Evolutionary conservation across 2,329 filamentous ascomycete genomes (phyloP), one percentile per base, ranked within the genome.

Genomic region (Diaporthe vaccinii): DNA sequence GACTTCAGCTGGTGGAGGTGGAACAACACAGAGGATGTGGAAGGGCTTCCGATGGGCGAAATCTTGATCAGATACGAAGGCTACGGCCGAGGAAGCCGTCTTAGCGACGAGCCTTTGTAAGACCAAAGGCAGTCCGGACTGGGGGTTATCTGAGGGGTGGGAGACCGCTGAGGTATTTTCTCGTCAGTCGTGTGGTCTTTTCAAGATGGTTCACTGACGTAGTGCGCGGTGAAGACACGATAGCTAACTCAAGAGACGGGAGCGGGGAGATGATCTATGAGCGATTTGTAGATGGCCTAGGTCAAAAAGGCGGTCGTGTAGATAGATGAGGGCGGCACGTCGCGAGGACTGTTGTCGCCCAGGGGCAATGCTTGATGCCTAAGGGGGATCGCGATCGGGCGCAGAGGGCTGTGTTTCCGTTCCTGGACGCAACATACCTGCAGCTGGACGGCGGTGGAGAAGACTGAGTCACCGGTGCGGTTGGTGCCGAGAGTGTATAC

Each of bases 11-110:
- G 85, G 79, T 82, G 91, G 91, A 83, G 91, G 91, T 76, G 91
- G 91, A 78, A 89, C 87, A 74, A 86, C 87, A 90, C 92, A 92
- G 89, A 92, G 90, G 85, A 91, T 92, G 86, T 92, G 90, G 79
- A 89, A 88, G 81, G 89, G 88, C 85, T 91, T 89, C 84, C 89
- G 87, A 84, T 91, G 86, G 86, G 90, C 89, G 89, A 91, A 93
- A 92, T 93, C 89, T 91, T 92, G 90, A 85, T 92, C 89, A 87
- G 89, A 90, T 83, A 91, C 87, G 83, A 91, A 86, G 82, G 83
- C 86, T 78, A 89, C 90, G 91, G 91, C 90, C 86, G 82, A 83
- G 82, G 85, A 86, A 92, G 91, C 91, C 91, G 91, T 93, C 83
- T 82, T 92, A 84, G 79, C 81, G 79, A 79, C 82, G 83, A 88